These are phyloP conservation scores for Austroboletus sp. DNA, from an alignment of 1,284 basidiomycete genomes.

Conservation along the genomic window DNA sequence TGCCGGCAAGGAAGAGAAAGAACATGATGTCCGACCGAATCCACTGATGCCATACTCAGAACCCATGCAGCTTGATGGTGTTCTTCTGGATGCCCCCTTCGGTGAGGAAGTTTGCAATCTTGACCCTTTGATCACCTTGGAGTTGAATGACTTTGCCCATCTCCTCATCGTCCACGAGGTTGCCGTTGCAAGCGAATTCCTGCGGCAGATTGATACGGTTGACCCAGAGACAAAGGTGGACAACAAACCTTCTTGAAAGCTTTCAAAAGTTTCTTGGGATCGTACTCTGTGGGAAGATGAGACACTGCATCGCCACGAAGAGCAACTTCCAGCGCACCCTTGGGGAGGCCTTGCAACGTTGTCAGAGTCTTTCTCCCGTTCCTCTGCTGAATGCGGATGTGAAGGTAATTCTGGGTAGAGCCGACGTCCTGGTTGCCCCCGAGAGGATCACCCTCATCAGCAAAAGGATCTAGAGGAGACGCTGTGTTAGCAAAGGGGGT, in stretches of 20 bases:
- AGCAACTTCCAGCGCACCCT: constrained; percentile 52
- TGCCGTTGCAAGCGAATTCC: constrained; percentile 99
- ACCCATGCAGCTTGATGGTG: constrained; percentile 83
- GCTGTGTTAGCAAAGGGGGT: constrained; percentile 11
- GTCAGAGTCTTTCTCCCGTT: constrained; percentile 99
- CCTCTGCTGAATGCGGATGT: constrained; percentile 96
- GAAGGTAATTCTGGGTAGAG: constrained; percentile 82
- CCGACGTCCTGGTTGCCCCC: constrained; percentile 69
- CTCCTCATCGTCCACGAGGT: constrained; percentile 93
- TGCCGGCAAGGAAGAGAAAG: constrained; percentile 5
- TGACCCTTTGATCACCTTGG: constrained; percentile 93
- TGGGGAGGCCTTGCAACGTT: constrained; percentile 93
- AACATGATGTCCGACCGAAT: constrained; percentile 5
- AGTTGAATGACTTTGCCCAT: constrained; percentile 98
- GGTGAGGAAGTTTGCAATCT: constrained; percentile 83
- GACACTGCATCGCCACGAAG: constrained; percentile 10
- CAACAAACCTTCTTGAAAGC: constrained; percentile 90
- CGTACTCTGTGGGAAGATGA: constrained; percentile 66
- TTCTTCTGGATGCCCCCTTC: constrained; percentile 67
- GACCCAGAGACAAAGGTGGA: constrained; percentile 1
- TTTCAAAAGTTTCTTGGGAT: constrained; percentile 96
- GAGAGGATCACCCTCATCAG: constrained; percentile 81
- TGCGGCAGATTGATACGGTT: constrained; percentile 30
- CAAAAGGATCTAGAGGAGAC: constrained; percentile 74
- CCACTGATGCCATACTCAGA: constrained; percentile 39